Evolutionary conservation across 164 flowering plant species (phyloP).

Genomic region (Piper betle): DNA sequence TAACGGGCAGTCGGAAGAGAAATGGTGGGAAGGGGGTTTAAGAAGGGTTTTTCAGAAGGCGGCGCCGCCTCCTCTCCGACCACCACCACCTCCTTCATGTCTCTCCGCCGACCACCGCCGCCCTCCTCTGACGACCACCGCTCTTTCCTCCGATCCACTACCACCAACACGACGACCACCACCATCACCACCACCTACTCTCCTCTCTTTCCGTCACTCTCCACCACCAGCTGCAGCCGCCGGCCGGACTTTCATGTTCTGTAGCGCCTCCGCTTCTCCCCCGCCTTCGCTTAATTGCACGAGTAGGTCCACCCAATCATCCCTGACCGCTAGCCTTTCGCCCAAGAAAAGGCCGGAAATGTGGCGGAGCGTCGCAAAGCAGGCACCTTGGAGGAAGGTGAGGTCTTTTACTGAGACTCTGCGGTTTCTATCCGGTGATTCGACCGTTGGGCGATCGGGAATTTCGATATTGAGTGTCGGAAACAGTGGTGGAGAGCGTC

Average conservation of each 20-base stretch:
- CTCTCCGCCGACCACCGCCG: not conserved
- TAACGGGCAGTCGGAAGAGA: too few species aligned
- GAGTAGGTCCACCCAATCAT: not conserved
- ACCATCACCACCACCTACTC: not conserved
- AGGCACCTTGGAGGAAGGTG: not conserved
- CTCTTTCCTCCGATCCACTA: too few species aligned
- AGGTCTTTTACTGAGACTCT: not conserved
- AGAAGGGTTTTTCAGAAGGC: not conserved
- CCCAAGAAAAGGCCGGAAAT: not conserved
- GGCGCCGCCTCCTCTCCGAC: not conserved
- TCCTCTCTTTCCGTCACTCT: not conserved
- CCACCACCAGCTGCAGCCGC: not conserved
- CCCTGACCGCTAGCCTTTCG: not conserved
- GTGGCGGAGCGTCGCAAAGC: constrained; percentile 1
- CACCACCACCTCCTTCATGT: not conserved
- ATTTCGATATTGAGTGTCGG: not conserved
- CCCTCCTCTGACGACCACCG: too few species aligned
- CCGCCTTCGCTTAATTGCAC: not conserved
- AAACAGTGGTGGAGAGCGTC: not conserved
- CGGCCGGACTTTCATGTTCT: not conserved
- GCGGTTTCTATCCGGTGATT: not conserved
- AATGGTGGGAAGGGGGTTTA: not conserved
- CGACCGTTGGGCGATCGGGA: not conserved
- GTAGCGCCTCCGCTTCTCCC: not conserved
- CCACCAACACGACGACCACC: too few species aligned